phyloP scores from a whole-genome alignment of 225 moss, liverwort and hornwort genomes.

The Thuidium tamariscinum region DNA sequence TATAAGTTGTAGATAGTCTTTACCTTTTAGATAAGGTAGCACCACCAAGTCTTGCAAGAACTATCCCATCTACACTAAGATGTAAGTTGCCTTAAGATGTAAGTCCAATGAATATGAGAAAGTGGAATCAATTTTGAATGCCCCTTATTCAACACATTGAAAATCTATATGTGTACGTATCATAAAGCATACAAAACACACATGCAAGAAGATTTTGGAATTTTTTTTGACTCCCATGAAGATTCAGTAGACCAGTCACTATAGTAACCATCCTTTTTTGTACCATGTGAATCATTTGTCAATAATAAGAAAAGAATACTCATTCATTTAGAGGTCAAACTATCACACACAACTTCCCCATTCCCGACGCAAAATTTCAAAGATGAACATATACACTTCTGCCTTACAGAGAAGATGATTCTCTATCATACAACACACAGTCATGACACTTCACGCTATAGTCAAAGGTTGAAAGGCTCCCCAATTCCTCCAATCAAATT shows the following conservation, averaged over 20 bases:
- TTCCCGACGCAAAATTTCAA: background rate
- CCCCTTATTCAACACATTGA: fast-evolving
- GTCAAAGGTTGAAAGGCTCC: too few species aligned
- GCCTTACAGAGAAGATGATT: too few species aligned
- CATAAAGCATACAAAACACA: background rate
- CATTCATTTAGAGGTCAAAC: background rate
- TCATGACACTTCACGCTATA: too few species aligned
- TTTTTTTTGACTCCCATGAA: background rate
- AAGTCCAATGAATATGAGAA: background rate
- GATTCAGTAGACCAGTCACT: fast-evolving
- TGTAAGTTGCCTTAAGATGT: background rate
- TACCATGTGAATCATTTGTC: background rate
- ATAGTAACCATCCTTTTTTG: background rate
- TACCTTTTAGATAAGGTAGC: background rate
- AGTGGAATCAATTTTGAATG: fast-evolving
- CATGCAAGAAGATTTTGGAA: background rate
- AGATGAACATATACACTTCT: background rate
- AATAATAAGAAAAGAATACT: background rate
- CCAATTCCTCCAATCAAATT: too few species aligned
- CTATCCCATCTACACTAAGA: fast-evolving
- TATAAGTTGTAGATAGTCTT: background rate
- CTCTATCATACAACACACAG: fast-evolving
- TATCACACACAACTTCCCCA: background rate
- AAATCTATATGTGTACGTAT: background rate
- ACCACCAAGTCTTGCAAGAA: background rate